Percentiles rank a stretch among this genome's conserved stretches.
These are phyloP conservation scores for Leishmania guyanensis DNA, from an alignment of 208 protist species.

Conservation along the genomic window DNA sequence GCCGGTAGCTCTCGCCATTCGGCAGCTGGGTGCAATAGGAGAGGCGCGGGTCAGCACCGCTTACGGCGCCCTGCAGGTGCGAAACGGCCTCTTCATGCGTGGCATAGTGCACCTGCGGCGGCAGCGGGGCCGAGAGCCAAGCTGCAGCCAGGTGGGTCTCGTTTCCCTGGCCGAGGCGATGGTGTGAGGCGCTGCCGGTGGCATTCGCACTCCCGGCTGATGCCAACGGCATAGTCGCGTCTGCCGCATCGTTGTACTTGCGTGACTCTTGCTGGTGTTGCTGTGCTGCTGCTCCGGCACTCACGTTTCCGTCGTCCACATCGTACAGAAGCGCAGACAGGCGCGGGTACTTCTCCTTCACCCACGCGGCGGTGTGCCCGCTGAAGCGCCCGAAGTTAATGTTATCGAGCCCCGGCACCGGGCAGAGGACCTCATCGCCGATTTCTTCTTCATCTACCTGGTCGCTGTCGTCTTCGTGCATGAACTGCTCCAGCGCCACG, in stretches of 20 bases:
- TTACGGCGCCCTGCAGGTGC: conserved; percentile 50
- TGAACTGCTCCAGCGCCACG: not conserved
- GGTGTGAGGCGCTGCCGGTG: not conserved
- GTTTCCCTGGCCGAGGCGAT: not conserved
- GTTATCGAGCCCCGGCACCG: conserved; percentile 78
- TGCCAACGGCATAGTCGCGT: not conserved
- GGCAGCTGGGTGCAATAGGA: conserved; percentile 84
- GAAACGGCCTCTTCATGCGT: conserved; percentile 42
- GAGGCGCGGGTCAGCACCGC: conserved; percentile 51
- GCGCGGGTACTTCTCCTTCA: conserved; percentile 60
- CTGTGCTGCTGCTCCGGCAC: conserved; percentile 4
- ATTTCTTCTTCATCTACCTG: conserved; percentile 32
- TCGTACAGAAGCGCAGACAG: conserved; percentile 67
- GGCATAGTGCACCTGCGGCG: conserved; percentile 37
- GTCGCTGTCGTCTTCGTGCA: not conserved
- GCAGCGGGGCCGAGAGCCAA: conserved; percentile 3
- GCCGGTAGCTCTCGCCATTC: conserved; percentile 84
- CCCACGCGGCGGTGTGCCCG: conserved; percentile 62
- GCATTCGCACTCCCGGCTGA: not conserved
- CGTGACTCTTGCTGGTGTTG: not conserved
- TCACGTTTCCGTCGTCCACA: conserved; percentile 5
- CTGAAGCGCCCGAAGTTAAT: conserved; percentile 88
- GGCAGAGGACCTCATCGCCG: conserved; percentile 76
- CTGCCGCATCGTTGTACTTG: not conserved
- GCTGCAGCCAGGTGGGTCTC: not conserved